Conservation (phyloP, 768 basidiomycete species). For the Terana coerulea region DNA sequence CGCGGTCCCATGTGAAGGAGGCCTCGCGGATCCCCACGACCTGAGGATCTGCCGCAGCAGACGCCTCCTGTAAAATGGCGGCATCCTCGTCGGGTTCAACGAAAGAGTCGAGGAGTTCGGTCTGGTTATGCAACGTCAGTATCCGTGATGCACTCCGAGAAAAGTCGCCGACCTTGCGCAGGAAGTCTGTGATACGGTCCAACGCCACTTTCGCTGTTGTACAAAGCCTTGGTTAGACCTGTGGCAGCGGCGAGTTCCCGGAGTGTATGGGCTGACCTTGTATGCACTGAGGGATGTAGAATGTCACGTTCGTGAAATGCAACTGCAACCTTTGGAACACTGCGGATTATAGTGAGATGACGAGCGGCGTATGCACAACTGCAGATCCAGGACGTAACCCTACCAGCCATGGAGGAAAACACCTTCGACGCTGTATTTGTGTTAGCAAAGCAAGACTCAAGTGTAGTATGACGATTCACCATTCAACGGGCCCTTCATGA, state of each 20-base stretch:
- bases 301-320: slow-evolving; percentile 38
- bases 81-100: slow-evolving; percentile 10
- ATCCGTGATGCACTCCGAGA: background rate
- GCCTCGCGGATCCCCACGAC: slow-evolving; percentile 54
- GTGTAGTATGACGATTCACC: background rate
- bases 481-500: slow-evolving; percentile 6
- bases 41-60: slow-evolving; percentile 15
- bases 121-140: slow-evolving; percentile 24
- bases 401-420: slow-evolving; percentile 36
- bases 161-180: slow-evolving; percentile 22
- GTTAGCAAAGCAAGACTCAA: background rate
- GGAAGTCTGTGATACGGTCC: slow-evolving; percentile 14
- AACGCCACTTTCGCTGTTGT: slow-evolving; percentile 12
- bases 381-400: no score
- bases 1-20: slow-evolving; percentile 52
- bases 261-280: slow-evolving; percentile 17
- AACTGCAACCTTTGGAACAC: slow-evolving; percentile 62
- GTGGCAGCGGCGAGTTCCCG: background rate
- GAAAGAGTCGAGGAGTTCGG: slow-evolving; percentile 47
- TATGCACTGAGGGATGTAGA: slow-evolving; percentile 27
- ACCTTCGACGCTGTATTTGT: slow-evolving; percentile 29
- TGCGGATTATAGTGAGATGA: no score
- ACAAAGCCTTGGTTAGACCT: background rate
- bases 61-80: background rate
- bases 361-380: slow-evolving; percentile 1